phyloP scores from a whole-genome alignment of 2,329 filamentous ascomycete species.

The Cladosporium colombiae region DNA sequence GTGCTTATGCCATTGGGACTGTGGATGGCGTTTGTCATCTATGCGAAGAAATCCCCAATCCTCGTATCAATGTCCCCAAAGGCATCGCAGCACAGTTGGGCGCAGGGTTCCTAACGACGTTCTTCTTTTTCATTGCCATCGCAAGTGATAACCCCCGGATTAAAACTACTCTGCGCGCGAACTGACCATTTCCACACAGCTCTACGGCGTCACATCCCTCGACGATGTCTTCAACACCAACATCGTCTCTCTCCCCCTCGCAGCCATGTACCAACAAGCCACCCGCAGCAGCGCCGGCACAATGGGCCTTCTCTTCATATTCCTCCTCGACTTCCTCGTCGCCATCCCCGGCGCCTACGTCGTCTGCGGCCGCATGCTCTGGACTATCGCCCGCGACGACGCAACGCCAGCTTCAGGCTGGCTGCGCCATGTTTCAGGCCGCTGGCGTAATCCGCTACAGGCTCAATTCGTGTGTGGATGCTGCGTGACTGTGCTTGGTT shows the following conservation, averaged over 20 bases:
- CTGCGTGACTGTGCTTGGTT: conserved; percentile 59
- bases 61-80: conserved; percentile 55
- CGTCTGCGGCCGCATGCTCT: conserved; percentile 63
- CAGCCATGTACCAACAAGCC: conserved; percentile 62
- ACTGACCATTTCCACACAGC: conserved; percentile 21
- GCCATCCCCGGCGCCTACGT: conserved; percentile 60
- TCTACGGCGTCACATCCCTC: conserved; percentile 62
- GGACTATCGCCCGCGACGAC: conserved; percentile 60
- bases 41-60: conserved; percentile 62
- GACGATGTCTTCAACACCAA: conserved; percentile 52
- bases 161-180: no score
- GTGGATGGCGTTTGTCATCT: conserved; percentile 65
- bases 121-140: conserved; percentile 43
- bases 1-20: conserved; percentile 65
- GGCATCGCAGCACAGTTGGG: conserved; percentile 54
- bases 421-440: conserved; percentile 50
- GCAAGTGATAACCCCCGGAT: conserved; percentile 17
- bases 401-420: conserved; percentile 56
- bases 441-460: conserved; percentile 55
- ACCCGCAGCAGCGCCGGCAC: conserved; percentile 44
- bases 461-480: conserved; percentile 55
- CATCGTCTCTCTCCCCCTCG: conserved; percentile 56
- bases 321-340: conserved; percentile 51
- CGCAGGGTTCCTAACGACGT: conserved; percentile 55
- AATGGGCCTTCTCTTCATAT: conserved; percentile 50